Evolutionary conservation across 345 rosid genomes (phyloP), one percentile per base, ranked within the genome.

Genomic region (Turnera subulata): DNA sequence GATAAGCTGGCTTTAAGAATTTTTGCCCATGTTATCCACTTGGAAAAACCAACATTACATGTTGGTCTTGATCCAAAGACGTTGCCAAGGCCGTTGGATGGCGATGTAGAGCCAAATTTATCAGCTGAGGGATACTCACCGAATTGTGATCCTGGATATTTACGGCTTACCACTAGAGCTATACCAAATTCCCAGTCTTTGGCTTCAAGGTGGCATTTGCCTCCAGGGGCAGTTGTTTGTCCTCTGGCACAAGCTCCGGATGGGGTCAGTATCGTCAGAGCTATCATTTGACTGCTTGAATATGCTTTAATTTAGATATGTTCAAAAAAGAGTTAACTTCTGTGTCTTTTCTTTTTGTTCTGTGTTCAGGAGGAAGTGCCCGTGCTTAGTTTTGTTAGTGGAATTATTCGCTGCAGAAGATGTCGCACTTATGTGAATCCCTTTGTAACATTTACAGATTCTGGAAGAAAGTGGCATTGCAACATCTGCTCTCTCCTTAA

Each of bases 401-500:
- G 96, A 58, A 94, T 90, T 72, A 82, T 94, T 64, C 97, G 99
- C 58, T 94, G 99, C 77, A 84, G 96, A 76, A 84, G 96, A 77
- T 90, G 97, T 63, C 95, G 99, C 43, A 90, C 99, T 58, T 94
- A 90, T 73, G 85, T 94, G 66, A 94, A 94, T 79, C 99, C 99
- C 20, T 82, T 74, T 70, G 87, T 94, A 64, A 77, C 83, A 5
- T 94, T 94, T 78, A 73, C 93, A 0, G 99, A 94, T 79, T 78
- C 91, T 61, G 99, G 99, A 77, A 82, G 96, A 69, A 94, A 94
- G 80, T 94, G 99, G 99, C 89, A 96, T 21, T 94, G 99, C 82
- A 94, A 94, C 80, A 83, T 94, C 55, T 94, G 97, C 70, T 57
- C 89, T 44, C 73, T 90, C 64, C 93, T 83, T 37, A 94, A 94